Evolutionary conservation across 331 rosid genomes (phyloP), one percentile per base, ranked within the genome.

Genomic region (Quercus phellos): DNA sequence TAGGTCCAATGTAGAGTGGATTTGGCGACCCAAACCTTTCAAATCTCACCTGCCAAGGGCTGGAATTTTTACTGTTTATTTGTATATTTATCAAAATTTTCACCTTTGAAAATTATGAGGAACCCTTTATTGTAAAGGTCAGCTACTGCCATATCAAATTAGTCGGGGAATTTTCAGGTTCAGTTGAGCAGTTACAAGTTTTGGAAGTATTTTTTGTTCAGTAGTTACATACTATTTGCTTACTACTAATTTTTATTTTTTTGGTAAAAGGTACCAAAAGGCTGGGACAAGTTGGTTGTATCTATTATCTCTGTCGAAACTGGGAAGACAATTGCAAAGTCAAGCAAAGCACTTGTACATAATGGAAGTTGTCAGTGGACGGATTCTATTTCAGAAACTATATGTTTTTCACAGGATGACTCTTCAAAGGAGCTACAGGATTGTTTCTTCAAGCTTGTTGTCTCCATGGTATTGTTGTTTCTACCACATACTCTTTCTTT

Each of bases 331-430:
- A 58, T 88, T 73, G 84, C 85, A 0, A 91, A 91, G 63, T 87
- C 97, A 7, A 79, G 87, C 85, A 91, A 91, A 80, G 92, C 85
- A 19, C 51, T 61, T 12, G 99, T 90, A 72, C 93, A 90, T 19
- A 88, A 90, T 79, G 99, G 98, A 74, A 81, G 83, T 84, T 95
- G 98, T 77, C 97, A 95, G 64, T 95, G 99, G 99, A 75, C 85
- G 3, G 98, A 95, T 60, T 75, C 79, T 12, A 55, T 95, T 51
- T 81, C 87, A 13, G 96, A 90, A 70, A 91, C 90, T 55, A 51
- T 91, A 55, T 89, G 74, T 90, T 38, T 92, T 87, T 80, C 90
- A 2, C 84, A 88, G 54, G 93, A 93, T 46, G 84, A 79, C 38
- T 79, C 71, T 66, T 34, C 51, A 32, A 66, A 88, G 83, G 93